Evolutionary conservation across 1,139 yeast genomes (phyloP), one percentile per base, ranked within the genome.

Genomic region (Suhomyces chickasaworum): DNA sequence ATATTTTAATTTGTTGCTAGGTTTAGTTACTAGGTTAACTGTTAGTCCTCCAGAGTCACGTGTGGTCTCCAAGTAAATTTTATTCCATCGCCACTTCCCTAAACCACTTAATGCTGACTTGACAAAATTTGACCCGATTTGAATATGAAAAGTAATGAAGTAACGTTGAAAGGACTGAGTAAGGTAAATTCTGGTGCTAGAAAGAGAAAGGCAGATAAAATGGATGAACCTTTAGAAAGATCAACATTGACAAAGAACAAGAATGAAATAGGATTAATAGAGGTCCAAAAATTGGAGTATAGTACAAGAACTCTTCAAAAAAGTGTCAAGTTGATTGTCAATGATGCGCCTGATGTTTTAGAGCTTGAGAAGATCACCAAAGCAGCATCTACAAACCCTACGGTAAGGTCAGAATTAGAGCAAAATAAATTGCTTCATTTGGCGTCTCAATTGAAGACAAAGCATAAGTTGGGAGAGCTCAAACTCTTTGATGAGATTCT

Each of bases 391-490:
- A 59, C 74, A 4, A 74, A 72, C 41, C 59, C 70, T 10, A 64
- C 75, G 15, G 70, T 77, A 15, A 63, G 63, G 44, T 68, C 80
- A 15, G 78, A 81, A n/a, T 60, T 86, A 38, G 64, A 77, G 21
- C 73, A 82, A 48, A 83, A 79, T 50, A 66, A 68, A 41, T 77
- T 84, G 47, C 62, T 88, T 22, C 75, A 75, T 41, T 63, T 87
- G 21, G 89, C 90, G 0, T 70, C 85, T 0, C 73, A 74, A 48
- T 63, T 89, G 50, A 84, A 84, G 57, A 66, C 83, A 1, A 65
- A 81, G 33, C 71, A 84, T 53, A 66, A 73, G 18, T 54, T 71
- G 2, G 79, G 80, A 0, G 65, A 76, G 34, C 64, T 84, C 13
- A 64, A 69, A 6, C 53, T 83, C 1, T 70, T 85, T 34, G 81